A percentile compares a stretch with the other conserved stretches of the same genome.
phyloP scores from a whole-genome alignment of 192 early-diverging fungal species.

The Linderina pennispora region DNA sequence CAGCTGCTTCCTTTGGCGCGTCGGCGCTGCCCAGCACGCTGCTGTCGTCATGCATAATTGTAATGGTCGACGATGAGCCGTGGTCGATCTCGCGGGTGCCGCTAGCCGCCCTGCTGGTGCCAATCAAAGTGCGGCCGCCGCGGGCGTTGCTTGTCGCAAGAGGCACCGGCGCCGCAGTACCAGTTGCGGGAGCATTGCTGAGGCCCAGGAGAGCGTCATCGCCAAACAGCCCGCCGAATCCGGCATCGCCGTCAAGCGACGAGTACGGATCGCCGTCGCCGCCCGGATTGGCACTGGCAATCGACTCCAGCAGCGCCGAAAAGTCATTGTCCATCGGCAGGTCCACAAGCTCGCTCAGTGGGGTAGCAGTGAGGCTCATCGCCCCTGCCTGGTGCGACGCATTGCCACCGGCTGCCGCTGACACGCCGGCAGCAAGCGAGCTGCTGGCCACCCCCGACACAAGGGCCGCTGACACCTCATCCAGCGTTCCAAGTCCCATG shows the following conservation, averaged over 20 bases:
- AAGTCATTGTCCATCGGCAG: slow-evolving; percentile 34
- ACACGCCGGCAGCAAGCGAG: background rate
- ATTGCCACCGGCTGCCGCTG: background rate
- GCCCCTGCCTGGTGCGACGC: background rate
- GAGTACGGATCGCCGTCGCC: slow-evolving; percentile 21
- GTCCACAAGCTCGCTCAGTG: slow-evolving; percentile 23
- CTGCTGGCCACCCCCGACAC: background rate
- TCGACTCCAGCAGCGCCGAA: slow-evolving; percentile 43
- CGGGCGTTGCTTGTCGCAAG: too few species aligned
- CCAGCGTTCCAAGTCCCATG: slow-evolving; percentile 24
- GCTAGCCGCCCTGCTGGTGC: slow-evolving; percentile 1
- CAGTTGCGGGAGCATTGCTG: slow-evolving; percentile 1
- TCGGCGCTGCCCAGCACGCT: slow-evolving; percentile 15
- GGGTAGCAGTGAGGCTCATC: slow-evolving; percentile 1
- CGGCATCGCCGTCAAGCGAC: slow-evolving; percentile 16
- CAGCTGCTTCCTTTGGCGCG: background rate
- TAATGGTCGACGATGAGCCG: slow-evolving; percentile 44
- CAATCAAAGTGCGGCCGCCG: slow-evolving; percentile 7
- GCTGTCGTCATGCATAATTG: slow-evolving; percentile 34
- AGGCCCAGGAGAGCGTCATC: slow-evolving; percentile 16
- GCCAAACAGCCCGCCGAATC: slow-evolving; percentile 10
- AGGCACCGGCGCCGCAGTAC: background rate
- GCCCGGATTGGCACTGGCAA: slow-evolving; percentile 16
- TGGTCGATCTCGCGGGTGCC: slow-evolving; percentile 8
- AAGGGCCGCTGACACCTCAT: background rate